Base-by-base conservation (phyloP, 192 early-diverging fungal species). In the Spinellus fusiger region DNA sequence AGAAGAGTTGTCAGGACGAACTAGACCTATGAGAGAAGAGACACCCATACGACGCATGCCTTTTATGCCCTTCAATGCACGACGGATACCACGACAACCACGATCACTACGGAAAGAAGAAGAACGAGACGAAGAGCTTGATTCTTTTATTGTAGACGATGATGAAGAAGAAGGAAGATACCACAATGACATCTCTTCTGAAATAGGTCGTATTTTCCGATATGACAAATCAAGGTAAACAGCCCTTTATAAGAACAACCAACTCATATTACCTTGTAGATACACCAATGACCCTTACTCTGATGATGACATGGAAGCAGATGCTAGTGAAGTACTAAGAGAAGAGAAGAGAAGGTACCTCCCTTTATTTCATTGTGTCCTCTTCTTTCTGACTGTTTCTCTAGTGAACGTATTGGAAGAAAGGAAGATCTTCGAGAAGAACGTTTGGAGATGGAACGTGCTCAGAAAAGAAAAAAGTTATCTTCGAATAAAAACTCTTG, bases 231-330 rank as follows among this genome's bases (percentile, higher is more conserved):
- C 33, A 26, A 66, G 61, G 71, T 73, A 64, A 57, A 33, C 7
- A 47, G 52, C 28, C 33, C 33, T 44, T 3, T 44, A 5, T 44
- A n/a, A 18, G 18, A n/a, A 18, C 15, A 44, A 3, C 3, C 40
- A n/a, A 10, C 13, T 44, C 18, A 5, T 44, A 18, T 3, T n/a
- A n/a, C n/a, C n/a, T 51, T 46, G 3, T 59, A 73, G 71, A 56
- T 73, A 64, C 52, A 54, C 35, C 4, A 49, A 73, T 57, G 71
- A 73, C 13, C 16, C 31, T 7, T 65, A 34, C 28, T 73, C 71
- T n/a, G 71, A 73, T 44, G 71, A 73, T 38, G 71, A 73, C 56
- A 73, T 73, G 71, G 71, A 73, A 33, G 71, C 66, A n/a, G 66
- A 64, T 65, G 61, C 71, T n/a, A 27, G 66, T 47, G 61, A 73